Evolutionary conservation across 2,329 filamentous ascomycete genomes (phyloP).

Genomic region (Penicillium brevicompactum): DNA sequence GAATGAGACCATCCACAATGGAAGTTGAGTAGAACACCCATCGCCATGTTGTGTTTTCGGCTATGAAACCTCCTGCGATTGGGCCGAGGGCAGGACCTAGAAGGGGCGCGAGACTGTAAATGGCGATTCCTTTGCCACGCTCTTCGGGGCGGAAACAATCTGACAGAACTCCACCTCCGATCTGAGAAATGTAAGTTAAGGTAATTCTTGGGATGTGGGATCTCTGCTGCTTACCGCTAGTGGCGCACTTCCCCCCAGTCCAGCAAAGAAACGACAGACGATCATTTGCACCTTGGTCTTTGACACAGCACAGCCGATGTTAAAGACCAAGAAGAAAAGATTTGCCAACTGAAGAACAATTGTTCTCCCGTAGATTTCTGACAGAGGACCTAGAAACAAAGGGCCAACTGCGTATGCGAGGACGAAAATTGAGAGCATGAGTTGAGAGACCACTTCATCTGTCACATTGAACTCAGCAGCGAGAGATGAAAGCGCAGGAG

Average conservation of each 20-base stretch:
- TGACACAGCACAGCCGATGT: conserved; percentile 61
- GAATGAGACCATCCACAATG: conserved; percentile 63
- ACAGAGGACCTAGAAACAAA: conserved; percentile 55
- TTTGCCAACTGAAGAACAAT: conserved; percentile 58
- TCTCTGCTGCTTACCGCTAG: conserved; percentile 46
- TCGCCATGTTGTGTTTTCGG: conserved; percentile 66
- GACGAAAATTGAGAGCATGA: conserved; percentile 59
- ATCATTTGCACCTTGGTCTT: conserved; percentile 57
- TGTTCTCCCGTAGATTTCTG: conserved; percentile 59
- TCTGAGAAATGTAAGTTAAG: conserved; percentile 24
- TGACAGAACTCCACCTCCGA: conserved; percentile 54
- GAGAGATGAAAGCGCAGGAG: conserved; percentile 55
- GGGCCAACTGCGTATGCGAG: conserved; percentile 58
- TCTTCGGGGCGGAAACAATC: conserved; percentile 65
- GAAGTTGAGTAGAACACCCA: conserved; percentile 73
- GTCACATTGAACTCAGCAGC: conserved; percentile 57
- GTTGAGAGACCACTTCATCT: conserved; percentile 46
- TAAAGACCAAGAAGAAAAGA: conserved; percentile 60
- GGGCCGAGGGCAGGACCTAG: conserved; percentile 68
- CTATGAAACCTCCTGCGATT: conserved; percentile 66
- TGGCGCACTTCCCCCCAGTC: conserved; percentile 61
- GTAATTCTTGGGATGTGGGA: not conserved
- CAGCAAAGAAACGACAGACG: conserved; percentile 60
- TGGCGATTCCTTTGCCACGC: conserved; percentile 62
- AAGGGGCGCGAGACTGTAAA: conserved; percentile 66